Percentiles rank a stretch among this genome's conserved stretches.
These are phyloP conservation scores for Serendipita sp. DNA, from an alignment of 768 basidiomycete species.

Conservation along the genomic window DNA sequence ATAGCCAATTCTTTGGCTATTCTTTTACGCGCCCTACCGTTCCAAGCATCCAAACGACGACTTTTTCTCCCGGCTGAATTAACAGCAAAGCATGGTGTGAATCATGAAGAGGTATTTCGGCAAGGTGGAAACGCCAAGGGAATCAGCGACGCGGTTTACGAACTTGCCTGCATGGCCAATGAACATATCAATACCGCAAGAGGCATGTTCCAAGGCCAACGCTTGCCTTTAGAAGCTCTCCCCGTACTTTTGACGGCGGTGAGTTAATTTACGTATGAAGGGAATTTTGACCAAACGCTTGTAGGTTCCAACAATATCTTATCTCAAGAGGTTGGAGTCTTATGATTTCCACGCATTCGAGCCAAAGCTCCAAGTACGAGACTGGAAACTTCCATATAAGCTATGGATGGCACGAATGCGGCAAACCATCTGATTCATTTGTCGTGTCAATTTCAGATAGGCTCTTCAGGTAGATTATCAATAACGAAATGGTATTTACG, in stretches of 20 bases:
- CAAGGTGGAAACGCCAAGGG: constrained; percentile 30
- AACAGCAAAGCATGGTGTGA: constrained; percentile 59
- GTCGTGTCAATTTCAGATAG: no score
- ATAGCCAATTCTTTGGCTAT: constrained; percentile 53
- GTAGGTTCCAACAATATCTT: constrained; percentile 51
- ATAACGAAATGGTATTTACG: no score
- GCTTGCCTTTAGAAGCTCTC: constrained; percentile 40
- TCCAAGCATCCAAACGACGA: constrained; percentile 51
- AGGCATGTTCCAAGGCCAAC: constrained; percentile 38
- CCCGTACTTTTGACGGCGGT: constrained; percentile 61
- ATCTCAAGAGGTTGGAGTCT: constrained; percentile 49
- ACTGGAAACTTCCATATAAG: constrained; percentile 66
- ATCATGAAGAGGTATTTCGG: constrained; percentile 60
- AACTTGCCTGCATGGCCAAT: constrained; percentile 66
- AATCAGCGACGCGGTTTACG: constrained; percentile 64
- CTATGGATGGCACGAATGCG: constrained; percentile 29
- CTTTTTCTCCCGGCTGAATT: constrained; percentile 71
- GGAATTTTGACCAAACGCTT: neutral
- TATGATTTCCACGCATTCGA: constrained; percentile 60
- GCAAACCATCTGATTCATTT: neutral
- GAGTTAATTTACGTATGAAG: constrained; percentile 18
- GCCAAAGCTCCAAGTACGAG: constrained; percentile 41
- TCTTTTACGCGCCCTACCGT: constrained; percentile 60
- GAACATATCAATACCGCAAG: constrained; percentile 65
- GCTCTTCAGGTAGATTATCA: no score